A percentile compares a stretch with the other conserved stretches of the same genome.
Conservation (phyloP, 352 stramenopile species). For the Blastocystis sp. region DNA sequence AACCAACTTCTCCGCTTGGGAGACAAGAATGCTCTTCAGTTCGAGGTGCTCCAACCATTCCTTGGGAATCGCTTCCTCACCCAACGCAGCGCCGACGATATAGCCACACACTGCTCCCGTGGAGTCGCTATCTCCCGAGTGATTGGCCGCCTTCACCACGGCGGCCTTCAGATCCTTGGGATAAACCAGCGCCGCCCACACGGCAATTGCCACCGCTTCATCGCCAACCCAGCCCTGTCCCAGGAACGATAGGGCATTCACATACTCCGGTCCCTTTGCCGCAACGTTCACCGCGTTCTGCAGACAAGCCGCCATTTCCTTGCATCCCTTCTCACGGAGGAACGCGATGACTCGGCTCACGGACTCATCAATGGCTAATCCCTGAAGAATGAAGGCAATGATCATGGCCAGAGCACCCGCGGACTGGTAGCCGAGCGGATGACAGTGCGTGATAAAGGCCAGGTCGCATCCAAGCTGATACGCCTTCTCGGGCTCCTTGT, state of each 20-base stretch:
- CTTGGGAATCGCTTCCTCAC: constrained; percentile 28
- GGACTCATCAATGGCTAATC: not conserved
- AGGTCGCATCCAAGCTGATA: constrained; percentile 24
- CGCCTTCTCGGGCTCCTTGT: not conserved
- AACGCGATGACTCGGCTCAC: not conserved
- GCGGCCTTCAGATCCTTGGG: constrained; percentile 23
- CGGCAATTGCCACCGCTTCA: constrained; percentile 39
- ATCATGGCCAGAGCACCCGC: constrained; percentile 5
- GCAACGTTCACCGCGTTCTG: constrained; percentile 17
- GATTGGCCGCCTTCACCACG: constrained; percentile 21
- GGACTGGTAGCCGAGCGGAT: constrained; percentile 19
- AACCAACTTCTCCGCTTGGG: constrained; percentile 42
- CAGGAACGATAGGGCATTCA: not conserved
- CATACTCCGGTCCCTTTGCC: not conserved
- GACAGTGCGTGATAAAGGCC: constrained; percentile 19
- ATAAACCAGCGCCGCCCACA: constrained; percentile 44
- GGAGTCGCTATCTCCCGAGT: constrained; percentile 61
- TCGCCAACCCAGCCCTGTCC: constrained; percentile 26
- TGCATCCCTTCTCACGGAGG: not conserved
- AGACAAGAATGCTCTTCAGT: constrained; percentile 4
- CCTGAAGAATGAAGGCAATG: not conserved
- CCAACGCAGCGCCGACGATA: constrained; percentile 36
- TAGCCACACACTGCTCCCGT: constrained; percentile 16
- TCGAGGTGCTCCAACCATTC: constrained; percentile 45
- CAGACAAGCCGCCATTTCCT: not conserved